Conservation (phyloP, 768 basidiomycete genomes). For the Bullera alba region DNA sequence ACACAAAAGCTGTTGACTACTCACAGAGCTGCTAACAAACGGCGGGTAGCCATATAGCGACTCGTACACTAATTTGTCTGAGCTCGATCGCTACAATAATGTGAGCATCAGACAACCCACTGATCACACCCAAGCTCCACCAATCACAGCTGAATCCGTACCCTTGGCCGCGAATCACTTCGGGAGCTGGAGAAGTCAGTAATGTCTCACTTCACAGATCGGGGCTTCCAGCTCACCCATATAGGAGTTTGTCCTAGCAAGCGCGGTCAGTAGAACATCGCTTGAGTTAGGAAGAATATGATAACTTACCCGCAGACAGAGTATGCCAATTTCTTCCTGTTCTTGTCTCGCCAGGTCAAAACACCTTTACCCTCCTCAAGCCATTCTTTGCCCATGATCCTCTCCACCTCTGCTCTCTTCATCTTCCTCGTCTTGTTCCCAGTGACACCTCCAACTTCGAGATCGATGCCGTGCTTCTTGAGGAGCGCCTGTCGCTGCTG, state of each 20-base stretch:
- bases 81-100: not conserved
- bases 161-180: constrained; percentile 53
- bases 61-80: constrained; percentile 60
- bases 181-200: constrained; percentile 35
- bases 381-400: constrained; percentile 63
- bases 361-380: constrained; percentile 65
- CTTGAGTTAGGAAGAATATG: too few species aligned
- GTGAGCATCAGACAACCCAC: constrained; percentile 16
- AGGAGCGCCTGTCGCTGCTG: constrained; percentile 82
- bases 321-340: constrained; percentile 72
- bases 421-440: constrained; percentile 70
- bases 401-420: constrained; percentile 73
- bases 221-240: constrained; percentile 60
- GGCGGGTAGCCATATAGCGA: constrained; percentile 92
- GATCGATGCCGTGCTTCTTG: constrained; percentile 88
- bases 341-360: constrained; percentile 93
- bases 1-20: too few species aligned
- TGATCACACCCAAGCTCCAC: constrained; percentile 97
- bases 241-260: constrained; percentile 43
- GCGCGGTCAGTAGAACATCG: not conserved
- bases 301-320: constrained; percentile 43
- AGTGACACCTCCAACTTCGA: constrained; percentile 62
- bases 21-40: constrained; percentile 87
- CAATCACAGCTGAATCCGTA: constrained; percentile 94
- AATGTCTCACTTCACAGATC: constrained; percentile 61